Base-by-base conservation (phyloP, 1,139 yeast genomes). In the Arxiozyma slooffiae region DNA sequence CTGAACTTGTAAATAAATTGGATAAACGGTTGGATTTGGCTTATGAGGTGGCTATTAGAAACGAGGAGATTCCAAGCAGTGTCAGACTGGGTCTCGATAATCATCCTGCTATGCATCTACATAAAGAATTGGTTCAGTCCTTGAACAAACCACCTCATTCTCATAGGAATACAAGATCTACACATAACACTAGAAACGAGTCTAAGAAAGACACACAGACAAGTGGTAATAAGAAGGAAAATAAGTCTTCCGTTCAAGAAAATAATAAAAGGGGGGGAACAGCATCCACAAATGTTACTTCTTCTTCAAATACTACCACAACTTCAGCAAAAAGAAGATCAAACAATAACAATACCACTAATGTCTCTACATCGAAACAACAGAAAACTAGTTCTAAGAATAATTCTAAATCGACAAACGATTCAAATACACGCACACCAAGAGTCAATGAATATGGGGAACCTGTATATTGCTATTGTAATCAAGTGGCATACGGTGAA, bases 401-500 rank as follows among this genome's bases (percentile, higher is more conserved):
- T 14, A 22, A n/a, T n/a, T 18, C 24, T 16, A 23, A 18, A n/a
- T n/a, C 46, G 20, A 18, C 49, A 37, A 20, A 21, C 7, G 14
- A 43, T n/a, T 17, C 50, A 36, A 8, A 20, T 6, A 47, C 46
- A 48, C 60, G 34, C 41, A 52, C 47, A 26, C 49, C n/a, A 34
- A 62, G 59, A 51, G 60, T 59, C 44, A 63, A 61, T 54, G 69
- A 67, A 23, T 64, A 62, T 38, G 68, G 68, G 16, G 68, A 92
- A 63, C 96, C 95, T 1, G 80, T 92, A 3, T 92, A 92, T 67
- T 92, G 98, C 68, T 88, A 88, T 69, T 92, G 98, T 71, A 88
- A 89, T 66, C 96, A 90, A 66, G 95, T 89, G 1, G 90, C 97
- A 4, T 90, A 86, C 67, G 98, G 98, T 20, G 97, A 92, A 64